Evolutionary conservation across 352 stramenopile genomes (phyloP).

Genomic region (Pythium plurisporium): DNA sequence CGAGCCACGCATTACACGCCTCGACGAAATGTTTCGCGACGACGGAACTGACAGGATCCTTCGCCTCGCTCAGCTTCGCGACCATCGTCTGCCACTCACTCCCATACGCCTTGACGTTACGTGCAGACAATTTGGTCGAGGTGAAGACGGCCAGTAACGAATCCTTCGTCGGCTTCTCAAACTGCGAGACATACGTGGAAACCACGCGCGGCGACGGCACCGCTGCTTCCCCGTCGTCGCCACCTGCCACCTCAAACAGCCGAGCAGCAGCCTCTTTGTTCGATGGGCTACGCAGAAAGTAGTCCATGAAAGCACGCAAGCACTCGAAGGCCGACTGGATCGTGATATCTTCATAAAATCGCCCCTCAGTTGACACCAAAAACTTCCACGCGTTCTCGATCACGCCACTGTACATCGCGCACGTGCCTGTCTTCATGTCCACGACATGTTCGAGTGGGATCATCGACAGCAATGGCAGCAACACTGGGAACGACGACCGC

Average conservation of each 20-base stretch:
- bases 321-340: conserved; percentile 73
- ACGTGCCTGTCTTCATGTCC: conserved; percentile 35
- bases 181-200: conserved; percentile 52
- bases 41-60: conserved; percentile 4
- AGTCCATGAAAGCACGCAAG: conserved; percentile 57
- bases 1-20: conserved; percentile 6
- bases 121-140: conserved; percentile 30
- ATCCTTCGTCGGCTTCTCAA: conserved; percentile 52
- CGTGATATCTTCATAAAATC: conserved; percentile 46
- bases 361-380: conserved; percentile 44
- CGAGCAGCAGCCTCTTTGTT: conserved; percentile 30
- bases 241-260: conserved; percentile 11
- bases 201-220: conserved; percentile 12
- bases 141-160: conserved; percentile 39
- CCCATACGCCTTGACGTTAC: conserved; percentile 35
- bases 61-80: conserved; percentile 9
- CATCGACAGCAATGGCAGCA: conserved; percentile 71
- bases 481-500: conserved; percentile 54
- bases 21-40: conserved; percentile 15
- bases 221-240: background rate
- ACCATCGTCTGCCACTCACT: conserved; percentile 43
- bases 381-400: conserved; percentile 74
- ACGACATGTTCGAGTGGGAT: conserved; percentile 56
- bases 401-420: conserved; percentile 52
- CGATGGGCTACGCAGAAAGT: conserved; percentile 45